Evolutionary conservation across 2,329 filamentous ascomycete species (phyloP), one percentile per base, ranked within the genome.

Genomic region (Colletotrichum filicis): DNA sequence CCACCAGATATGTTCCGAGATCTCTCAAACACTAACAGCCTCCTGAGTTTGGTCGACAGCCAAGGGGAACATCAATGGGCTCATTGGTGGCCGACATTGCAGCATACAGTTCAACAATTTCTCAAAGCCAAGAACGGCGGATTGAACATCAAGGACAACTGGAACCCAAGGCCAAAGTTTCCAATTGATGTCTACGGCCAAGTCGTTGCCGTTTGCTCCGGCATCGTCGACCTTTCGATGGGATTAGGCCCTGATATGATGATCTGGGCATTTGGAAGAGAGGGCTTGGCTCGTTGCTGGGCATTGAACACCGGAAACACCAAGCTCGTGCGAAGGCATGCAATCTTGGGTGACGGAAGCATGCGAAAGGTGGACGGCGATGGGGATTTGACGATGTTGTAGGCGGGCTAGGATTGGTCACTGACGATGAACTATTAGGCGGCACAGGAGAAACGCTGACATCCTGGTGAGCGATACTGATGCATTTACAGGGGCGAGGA

Each of bases 1-100:
- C 91, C 92, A 0, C 79, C 86, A 0, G 90, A 92, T 78, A 79
- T 88, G 2, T 88, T 90, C 73, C 82, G 83, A 37, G 79, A 83
- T 22, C 79, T 81, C 56, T 75, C 76, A 28, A 75, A 66, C n/a
- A 52, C 53, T n/a, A 32, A 16, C 5, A 56, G n/a, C 9, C 64
- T 69, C 24, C 62, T 70, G 30, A 55, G 52, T 2, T 66, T 73
- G 28, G 57, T 76, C 26, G 68, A 63, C 66, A 57, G 65, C 7
- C 66, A 52, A 32, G 32, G 68, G 26, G 56, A 74, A 16, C 76
- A 69, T 30, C 42, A 49, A 22, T 76, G 75, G 61, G 71, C 68
- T 28, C 59, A 37, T 46, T 78, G 75, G 76, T 74, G 75, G 58
- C 68, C 68, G 2, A 74, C 79, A 49, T 19, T 22, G 19, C 19